Percentiles rank a stretch among this genome's conserved stretches.
phyloP scores from a whole-genome alignment of 768 basidiomycete species.

The Lentinula aciculospora region DNA sequence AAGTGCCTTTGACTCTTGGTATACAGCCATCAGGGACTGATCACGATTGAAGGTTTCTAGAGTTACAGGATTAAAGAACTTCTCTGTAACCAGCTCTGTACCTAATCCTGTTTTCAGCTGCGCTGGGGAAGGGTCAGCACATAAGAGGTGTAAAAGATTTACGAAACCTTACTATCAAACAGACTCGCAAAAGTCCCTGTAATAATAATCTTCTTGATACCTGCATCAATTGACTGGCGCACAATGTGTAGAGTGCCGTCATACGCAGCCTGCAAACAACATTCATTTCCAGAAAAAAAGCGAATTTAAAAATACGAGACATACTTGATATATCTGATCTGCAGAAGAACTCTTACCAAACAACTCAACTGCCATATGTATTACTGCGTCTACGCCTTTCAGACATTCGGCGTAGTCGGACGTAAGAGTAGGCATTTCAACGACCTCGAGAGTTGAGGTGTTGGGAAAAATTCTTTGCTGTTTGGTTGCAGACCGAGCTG shows the following conservation, averaged over 20 bases:
- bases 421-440: slow-evolving; percentile 4
- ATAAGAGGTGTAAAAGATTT: too few species aligned
- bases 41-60: slow-evolving; percentile 9
- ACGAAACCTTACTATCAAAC: slow-evolving; percentile 8
- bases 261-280: slow-evolving; percentile 15
- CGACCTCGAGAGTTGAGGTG: slow-evolving; percentile 4
- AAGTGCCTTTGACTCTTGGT: slow-evolving; percentile 8
- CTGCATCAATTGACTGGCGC: slow-evolving; percentile 15
- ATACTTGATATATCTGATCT: slow-evolving; percentile 5
- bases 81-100: neutral
- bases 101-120: neutral
- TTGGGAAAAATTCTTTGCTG: slow-evolving; percentile 4
- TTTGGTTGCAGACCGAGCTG: slow-evolving; percentile 1
- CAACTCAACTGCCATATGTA: slow-evolving; percentile 9
- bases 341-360: slow-evolving; percentile 1
- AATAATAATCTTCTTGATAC: slow-evolving; percentile 18
- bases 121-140: neutral
- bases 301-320: neutral
- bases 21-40: slow-evolving; percentile 1
- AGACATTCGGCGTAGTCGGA: neutral
- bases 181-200: slow-evolving; percentile 16
- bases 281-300: neutral
- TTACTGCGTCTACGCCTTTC: slow-evolving; percentile 9
- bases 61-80: slow-evolving; percentile 1
- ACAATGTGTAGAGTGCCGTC: slow-evolving; percentile 21